phyloP scores from a whole-genome alignment of 768 basidiomycete genomes.

The Mycena crocata region DNA sequence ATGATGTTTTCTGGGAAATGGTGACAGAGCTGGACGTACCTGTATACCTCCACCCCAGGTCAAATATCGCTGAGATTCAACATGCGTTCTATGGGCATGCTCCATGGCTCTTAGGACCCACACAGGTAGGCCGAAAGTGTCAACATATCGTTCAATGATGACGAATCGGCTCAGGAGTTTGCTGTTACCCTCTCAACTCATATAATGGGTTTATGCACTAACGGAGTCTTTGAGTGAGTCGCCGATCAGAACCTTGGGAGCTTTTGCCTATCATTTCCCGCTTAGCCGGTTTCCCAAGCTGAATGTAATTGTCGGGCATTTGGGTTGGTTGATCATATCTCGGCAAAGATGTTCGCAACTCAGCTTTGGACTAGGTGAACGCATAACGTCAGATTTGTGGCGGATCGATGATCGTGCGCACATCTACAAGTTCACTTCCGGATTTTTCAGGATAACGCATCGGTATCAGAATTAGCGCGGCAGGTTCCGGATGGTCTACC shows the following conservation, averaged over 20 bases:
- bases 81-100: conserved; percentile 46
- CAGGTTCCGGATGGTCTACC: conserved; percentile 45
- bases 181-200: conserved; percentile 53
- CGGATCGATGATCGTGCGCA: conserved; percentile 53
- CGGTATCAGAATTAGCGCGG: conserved; percentile 44
- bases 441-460: not conserved
- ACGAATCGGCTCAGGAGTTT: conserved; percentile 42
- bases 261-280: not conserved
- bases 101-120: conserved; percentile 45
- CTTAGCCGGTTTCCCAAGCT: conserved; percentile 54
- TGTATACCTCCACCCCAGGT: conserved; percentile 52
- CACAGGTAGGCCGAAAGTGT: conserved; percentile 25
- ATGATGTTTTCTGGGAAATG: conserved; percentile 52
- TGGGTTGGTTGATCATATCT: conserved; percentile 35
- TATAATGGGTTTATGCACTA: conserved; percentile 52
- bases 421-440: not conserved
- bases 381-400: conserved; percentile 54
- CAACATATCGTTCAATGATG: not conserved
- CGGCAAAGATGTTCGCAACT: not conserved
- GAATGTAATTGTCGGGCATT: conserved; percentile 55
- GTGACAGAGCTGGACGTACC: conserved; percentile 53
- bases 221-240: conserved; percentile 53
- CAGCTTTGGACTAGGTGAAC: conserved; percentile 40
- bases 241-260: no score
- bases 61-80: conserved; percentile 42